Conservation (phyloP, 495 filamentous ascomycete species). For the Tuber microsphaerosporum region DNA sequence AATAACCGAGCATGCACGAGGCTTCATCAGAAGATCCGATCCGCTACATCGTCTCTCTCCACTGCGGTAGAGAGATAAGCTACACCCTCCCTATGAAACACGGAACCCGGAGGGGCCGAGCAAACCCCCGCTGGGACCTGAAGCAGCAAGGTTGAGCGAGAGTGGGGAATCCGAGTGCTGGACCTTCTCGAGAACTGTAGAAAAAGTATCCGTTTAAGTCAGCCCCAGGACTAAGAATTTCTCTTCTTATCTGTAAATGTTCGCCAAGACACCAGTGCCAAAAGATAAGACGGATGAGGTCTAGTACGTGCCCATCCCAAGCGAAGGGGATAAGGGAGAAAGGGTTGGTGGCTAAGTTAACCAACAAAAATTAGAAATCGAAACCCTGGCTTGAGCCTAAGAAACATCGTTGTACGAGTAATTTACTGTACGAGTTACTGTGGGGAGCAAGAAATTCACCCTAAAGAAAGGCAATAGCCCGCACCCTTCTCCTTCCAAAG, state of each 20-base stretch:
- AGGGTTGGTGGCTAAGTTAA: background rate
- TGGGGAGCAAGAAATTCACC: background rate
- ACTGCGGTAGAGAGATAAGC: no score
- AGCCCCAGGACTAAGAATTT: background rate
- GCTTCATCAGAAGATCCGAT: no score
- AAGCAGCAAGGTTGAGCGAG: slow-evolving; percentile 1
- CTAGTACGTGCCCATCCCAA: no score
- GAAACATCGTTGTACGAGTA: background rate
- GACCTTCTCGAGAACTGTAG: background rate
- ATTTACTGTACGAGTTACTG: background rate
- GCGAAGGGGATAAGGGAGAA: no score
- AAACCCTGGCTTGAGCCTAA: background rate
- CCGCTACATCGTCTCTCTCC: no score
- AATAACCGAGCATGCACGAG: slow-evolving; percentile 1
- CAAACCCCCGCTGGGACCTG: background rate
- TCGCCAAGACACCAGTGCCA: background rate
- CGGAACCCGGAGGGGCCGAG: background rate
- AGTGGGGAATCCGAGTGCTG: background rate
- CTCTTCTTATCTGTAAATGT: background rate
- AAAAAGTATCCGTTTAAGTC: background rate
- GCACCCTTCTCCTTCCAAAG: background rate
- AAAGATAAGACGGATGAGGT: background rate
- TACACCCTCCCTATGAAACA: background rate
- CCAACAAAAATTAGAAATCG: slow-evolving; percentile 2
- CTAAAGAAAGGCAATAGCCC: background rate